Conservation (phyloP, 768 basidiomycete species). For the Termitomyces heimii region DNA sequence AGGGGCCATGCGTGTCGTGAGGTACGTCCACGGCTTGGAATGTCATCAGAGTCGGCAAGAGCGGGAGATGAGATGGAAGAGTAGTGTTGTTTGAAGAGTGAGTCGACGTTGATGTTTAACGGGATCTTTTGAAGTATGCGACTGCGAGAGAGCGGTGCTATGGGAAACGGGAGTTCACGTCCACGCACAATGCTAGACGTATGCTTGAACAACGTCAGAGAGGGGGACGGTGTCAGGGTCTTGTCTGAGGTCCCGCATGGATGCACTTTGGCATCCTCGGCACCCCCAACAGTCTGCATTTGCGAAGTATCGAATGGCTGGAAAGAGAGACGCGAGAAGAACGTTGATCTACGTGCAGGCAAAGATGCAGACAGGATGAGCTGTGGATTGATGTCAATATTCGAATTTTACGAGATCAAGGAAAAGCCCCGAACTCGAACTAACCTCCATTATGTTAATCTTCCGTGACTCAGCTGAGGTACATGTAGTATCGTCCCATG, state of each 20-base stretch:
- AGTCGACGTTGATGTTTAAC: neutral
- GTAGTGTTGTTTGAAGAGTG: neutral
- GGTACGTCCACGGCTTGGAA: neutral
- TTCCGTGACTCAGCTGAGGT: neutral
- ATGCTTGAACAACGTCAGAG: neutral
- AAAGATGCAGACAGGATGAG: conserved; percentile 5
- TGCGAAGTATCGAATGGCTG: neutral
- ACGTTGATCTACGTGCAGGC: neutral
- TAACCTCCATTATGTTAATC: conserved; percentile 1
- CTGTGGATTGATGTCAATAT: neutral
- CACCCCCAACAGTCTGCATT: neutral
- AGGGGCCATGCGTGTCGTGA: neutral
- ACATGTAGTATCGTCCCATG: neutral
- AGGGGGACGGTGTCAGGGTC: neutral
- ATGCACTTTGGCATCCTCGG: neutral
- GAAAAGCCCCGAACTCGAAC: neutral
- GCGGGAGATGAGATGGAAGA: neutral
- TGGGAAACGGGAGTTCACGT: conserved; percentile 7
- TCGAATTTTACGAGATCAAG: neutral
- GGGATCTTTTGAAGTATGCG: neutral
- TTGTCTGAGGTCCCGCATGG: neutral
- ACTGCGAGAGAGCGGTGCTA: neutral
- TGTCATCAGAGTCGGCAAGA: neutral
- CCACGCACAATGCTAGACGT: conserved; percentile 4
- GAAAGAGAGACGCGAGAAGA: neutral